Percentiles rank a stretch among this genome's conserved stretches.
Conservation (phyloP, 345 rosid species). For the Arabidopsis arenosa region DNA sequence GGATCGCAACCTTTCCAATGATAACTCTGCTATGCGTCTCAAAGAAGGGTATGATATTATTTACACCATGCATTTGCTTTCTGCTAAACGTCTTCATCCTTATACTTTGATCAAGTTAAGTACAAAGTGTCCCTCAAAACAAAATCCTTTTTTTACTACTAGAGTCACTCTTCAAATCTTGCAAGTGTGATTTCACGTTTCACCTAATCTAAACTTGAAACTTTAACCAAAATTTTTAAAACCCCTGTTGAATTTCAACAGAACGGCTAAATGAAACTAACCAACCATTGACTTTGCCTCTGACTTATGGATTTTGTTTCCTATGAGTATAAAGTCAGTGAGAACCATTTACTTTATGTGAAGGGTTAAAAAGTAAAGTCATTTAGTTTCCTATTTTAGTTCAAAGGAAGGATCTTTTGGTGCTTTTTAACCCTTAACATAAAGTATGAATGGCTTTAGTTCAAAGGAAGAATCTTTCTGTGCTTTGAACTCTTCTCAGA, state of each 20-base stretch:
- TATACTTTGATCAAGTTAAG: background rate
- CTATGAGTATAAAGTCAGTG: conserved; percentile 4
- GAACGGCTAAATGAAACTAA: background rate
- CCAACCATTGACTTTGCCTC: background rate
- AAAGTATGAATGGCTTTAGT: conserved; percentile 23
- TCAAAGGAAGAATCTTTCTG: conserved; percentile 26
- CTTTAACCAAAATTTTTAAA: no score
- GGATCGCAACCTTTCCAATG: conserved; percentile 72
- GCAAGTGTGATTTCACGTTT: no score
- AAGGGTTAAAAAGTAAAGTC: no score
- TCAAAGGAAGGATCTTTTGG: conserved; percentile 14
- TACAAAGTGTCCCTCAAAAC: background rate
- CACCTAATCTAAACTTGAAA: no score
- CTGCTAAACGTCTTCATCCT: conserved; percentile 1
- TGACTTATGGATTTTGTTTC: background rate
- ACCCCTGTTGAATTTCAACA: background rate
- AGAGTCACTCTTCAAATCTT: background rate
- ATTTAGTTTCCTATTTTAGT: background rate
- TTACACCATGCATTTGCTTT: background rate
- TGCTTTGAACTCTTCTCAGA: conserved; percentile 25
- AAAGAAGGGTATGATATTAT: conserved; percentile 76
- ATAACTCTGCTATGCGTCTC: conserved; percentile 75
- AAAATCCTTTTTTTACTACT: background rate
- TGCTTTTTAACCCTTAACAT: conserved; percentile 15
- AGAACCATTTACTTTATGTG: background rate